Base-by-base conservation (phyloP, 768 basidiomycete genomes). In the Lactifluus volemus region DNA sequence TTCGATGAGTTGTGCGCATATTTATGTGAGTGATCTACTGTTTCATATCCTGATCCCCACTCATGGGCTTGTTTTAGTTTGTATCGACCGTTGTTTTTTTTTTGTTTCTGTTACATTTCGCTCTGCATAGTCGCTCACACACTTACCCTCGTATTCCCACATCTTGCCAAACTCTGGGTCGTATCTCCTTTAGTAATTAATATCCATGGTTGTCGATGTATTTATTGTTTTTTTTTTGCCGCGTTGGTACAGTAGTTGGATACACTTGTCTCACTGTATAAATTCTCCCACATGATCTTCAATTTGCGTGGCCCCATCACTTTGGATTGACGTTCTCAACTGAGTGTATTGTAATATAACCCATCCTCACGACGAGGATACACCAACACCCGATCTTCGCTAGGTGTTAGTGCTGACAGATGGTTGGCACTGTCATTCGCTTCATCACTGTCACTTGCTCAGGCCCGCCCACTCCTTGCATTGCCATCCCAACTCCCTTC, bases 11-110 rank as follows among this genome's bases (percentile, higher is more conserved):
- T 41, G 12, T 49, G 53, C 49, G 47, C 19, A 36, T 57, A 49
- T 48, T 58, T 56, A 63, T 36, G 61, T 63, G 52, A 52, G 61
- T 58, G 12, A 17, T 44, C 21, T 19, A n/a, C 14, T 12, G 25
- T 11, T 17, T 44, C 15, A 34, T 9, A 11, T 10, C 38, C 30
- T 14, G 14, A 15, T 34, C 10, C 47, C 25, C 34, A 39, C 42
- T 63, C 36, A 60, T 17, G 15, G 32, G 17, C 41, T 21, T 36
- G 19, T 17, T 51, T n/a, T 39, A 50, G 53, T 7, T 21, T 52
- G 49, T 52, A 54, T 63, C 29, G 62, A 42, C 53, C n/a, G 12
- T 44, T 39, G 48, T 29, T 30, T 44, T 12, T 29, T 52, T 29
- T 12, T 39, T 41, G 59, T 34, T 34, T 34, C 32, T 34, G 34